Evolutionary conservation across 257 asterid genomes (phyloP).

Genomic region (Przewalskia tangutica): DNA sequence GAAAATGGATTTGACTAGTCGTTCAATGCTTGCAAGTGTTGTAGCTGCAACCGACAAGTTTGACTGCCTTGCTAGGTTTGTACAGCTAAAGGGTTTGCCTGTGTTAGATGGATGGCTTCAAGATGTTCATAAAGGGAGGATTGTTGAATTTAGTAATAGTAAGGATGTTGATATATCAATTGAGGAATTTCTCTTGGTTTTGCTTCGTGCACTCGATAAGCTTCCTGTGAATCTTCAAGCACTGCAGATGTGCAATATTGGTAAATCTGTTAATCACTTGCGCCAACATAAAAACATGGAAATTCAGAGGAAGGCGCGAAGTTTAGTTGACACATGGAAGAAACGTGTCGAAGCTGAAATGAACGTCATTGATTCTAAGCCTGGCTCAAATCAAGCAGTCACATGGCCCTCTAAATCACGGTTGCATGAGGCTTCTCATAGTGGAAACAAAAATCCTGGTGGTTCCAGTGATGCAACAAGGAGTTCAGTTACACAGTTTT

Average conservation of each 20-base stretch:
- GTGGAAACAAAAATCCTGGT: constrained; percentile 24
- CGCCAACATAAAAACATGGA: constrained; percentile 43
- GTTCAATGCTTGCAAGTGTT: constrained; percentile 38
- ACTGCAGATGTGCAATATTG: constrained; percentile 50
- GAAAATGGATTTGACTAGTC: constrained; percentile 27
- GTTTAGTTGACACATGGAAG: constrained; percentile 59
- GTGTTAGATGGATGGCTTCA: constrained; percentile 53
- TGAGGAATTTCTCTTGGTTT: constrained; percentile 44
- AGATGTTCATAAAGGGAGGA: constrained; percentile 38
- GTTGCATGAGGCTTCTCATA: constrained; percentile 22
- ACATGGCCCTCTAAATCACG: constrained; percentile 36
- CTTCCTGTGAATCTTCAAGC: constrained; percentile 51
- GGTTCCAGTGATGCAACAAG: constrained; percentile 30
- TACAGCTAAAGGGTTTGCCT: constrained; percentile 43
- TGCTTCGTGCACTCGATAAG: constrained; percentile 48
- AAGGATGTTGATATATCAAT: constrained; percentile 39
- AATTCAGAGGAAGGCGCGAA: constrained; percentile 45
- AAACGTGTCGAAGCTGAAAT: constrained; percentile 59
- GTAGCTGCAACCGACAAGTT: constrained; percentile 40
- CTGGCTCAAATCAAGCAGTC: constrained; percentile 27
- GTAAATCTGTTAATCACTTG: constrained; percentile 48
- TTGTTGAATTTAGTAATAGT: constrained; percentile 19
- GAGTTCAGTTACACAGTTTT: constrained; percentile 25
- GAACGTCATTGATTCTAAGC: constrained; percentile 36
- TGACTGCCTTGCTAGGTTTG: constrained; percentile 45